Percentiles rank a stretch among this genome's conserved stretches.
Evolutionary conservation across 176 grass and related monocot genomes (phyloP).

Genomic region (Hordeum vulgare): MorexV3_pseudomolecules_assembly NC_058521.1:13050576-13051075

Average conservation of each 20-base stretch:
- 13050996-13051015: background rate
- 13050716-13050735: background rate
- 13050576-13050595: background rate
- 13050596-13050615: background rate
- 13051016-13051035: slow-evolving; percentile 14
- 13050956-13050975: background rate
- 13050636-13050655: background rate
- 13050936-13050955: background rate
- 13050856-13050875: slow-evolving; percentile 45
- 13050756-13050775: slow-evolving; percentile 13
- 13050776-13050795: slow-evolving; percentile 14
- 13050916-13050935: background rate
- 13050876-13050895: slow-evolving; percentile 46
- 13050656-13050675: slow-evolving; percentile 35
- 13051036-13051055: slow-evolving; percentile 25
- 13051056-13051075: slow-evolving; percentile 20
- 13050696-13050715: slow-evolving; percentile 16
- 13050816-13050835: too few relatives aligned
- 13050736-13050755: background rate
- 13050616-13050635: background rate
- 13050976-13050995: slow-evolving; percentile 48
- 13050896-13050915: background rate
- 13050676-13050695: background rate
- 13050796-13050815: background rate
- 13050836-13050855: slow-evolving; percentile 8